phyloP scores from a whole-genome alignment of 192 early-diverging fungal genomes.

The Rhizophagus sp. region DNA sequence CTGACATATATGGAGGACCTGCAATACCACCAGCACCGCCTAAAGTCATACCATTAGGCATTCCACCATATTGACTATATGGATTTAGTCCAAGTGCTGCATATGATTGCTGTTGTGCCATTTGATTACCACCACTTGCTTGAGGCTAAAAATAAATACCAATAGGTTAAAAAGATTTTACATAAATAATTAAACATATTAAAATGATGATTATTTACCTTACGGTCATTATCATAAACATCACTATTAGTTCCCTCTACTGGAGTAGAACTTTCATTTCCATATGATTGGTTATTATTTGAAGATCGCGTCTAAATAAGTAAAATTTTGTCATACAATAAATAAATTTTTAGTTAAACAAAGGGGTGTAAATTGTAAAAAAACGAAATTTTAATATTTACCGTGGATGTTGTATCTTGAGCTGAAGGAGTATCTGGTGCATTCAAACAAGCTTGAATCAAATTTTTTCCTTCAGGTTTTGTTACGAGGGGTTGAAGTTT shows the following conservation, averaged over 20 bases:
- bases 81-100: slow-evolving; percentile 1
- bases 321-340: background rate
- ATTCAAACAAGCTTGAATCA: slow-evolving; percentile 92
- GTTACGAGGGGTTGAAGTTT: slow-evolving; percentile 93
- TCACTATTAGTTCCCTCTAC: slow-evolving; percentile 19
- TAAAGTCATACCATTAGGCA: slow-evolving; percentile 6
- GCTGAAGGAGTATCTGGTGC: slow-evolving; percentile 61
- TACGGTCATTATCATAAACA: slow-evolving; percentile 20
- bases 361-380: background rate
- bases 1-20: slow-evolving; percentile 19
- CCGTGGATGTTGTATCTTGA: slow-evolving; percentile 35
- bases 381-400: slow-evolving; percentile 11
- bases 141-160: background rate
- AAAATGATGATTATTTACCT: slow-evolving; percentile 21
- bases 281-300: slow-evolving; percentile 3
- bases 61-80: slow-evolving; percentile 7
- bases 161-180: background rate
- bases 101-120: slow-evolving; percentile 4
- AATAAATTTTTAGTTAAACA: background rate
- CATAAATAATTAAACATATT: background rate
- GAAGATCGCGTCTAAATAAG: slow-evolving; percentile 2
- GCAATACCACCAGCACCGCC: background rate
- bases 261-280: slow-evolving; percentile 24
- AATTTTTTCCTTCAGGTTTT: slow-evolving; percentile 86
- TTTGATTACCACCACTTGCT: slow-evolving; percentile 1